A percentile compares a stretch with the other conserved stretches of the same genome.
These are phyloP conservation scores for Fagus crenata DNA, from an alignment of 306 rosid genomes.

Conservation along the genomic window DNA sequence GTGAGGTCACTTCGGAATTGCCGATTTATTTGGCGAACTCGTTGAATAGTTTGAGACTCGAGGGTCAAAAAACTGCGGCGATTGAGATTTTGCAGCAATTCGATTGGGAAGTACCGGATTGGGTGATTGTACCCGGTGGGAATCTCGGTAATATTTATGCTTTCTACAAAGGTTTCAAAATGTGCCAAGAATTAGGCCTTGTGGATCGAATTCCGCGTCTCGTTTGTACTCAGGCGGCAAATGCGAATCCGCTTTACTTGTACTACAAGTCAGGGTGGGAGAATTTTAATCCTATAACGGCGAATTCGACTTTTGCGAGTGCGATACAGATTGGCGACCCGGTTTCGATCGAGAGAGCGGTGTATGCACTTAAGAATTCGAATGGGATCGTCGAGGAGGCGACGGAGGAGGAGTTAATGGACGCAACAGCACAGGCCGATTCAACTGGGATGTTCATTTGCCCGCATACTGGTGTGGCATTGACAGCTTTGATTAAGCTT, in stretches of 20 bases:
- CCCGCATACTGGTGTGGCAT: slow-evolving; percentile 83
- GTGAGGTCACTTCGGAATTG: slow-evolving; percentile 68
- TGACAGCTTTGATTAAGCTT: slow-evolving; percentile 67
- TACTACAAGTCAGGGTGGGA: slow-evolving; percentile 66
- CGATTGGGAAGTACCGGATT: slow-evolving; percentile 84
- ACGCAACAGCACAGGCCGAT: slow-evolving; percentile 79
- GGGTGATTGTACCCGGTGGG: slow-evolving; percentile 86
- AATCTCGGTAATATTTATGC: slow-evolving; percentile 81
- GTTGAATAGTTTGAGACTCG: slow-evolving; percentile 66
- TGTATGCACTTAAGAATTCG: slow-evolving; percentile 56
- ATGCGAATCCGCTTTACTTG: slow-evolving; percentile 73
- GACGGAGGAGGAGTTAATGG: slow-evolving; percentile 73
- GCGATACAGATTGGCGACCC: slow-evolving; percentile 94
- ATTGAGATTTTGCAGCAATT: slow-evolving; percentile 81
- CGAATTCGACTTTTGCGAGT: slow-evolving; percentile 62
- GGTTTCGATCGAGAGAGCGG: slow-evolving; percentile 79
- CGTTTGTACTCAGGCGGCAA: slow-evolving; percentile 82
- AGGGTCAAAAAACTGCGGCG: slow-evolving; percentile 87
- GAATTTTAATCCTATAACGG: slow-evolving; percentile 59
- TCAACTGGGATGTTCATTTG: slow-evolving; percentile 85
- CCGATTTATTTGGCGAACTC: slow-evolving; percentile 85
- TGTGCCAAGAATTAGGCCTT: slow-evolving; percentile 74
- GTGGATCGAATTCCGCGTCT: slow-evolving; percentile 70
- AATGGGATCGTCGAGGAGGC: slow-evolving; percentile 90
- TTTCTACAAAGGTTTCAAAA: slow-evolving; percentile 80